A percentile compares a stretch with the other conserved stretches of the same genome.
phyloP scores from a whole-genome alignment of 768 basidiomycete species.

The Pulveroboletus sp. region DNA sequence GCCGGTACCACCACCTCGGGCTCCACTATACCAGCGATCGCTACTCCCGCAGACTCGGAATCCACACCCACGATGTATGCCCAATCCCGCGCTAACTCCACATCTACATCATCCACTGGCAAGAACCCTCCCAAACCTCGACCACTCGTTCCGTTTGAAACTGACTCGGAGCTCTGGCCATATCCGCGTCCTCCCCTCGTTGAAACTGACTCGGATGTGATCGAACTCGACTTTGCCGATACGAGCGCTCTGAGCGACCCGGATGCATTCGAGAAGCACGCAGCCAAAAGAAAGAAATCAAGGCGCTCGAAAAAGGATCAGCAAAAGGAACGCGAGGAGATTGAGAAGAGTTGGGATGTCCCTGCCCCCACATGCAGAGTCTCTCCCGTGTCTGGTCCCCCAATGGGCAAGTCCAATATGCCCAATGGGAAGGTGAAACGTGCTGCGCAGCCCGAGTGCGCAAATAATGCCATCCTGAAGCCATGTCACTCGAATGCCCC shows the following conservation, averaged over 20 bases:
- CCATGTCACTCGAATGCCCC: background rate
- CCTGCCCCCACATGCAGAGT: slow-evolving; percentile 29
- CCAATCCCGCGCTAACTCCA: slow-evolving; percentile 6
- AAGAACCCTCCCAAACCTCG: slow-evolving; percentile 29
- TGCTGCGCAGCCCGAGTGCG: slow-evolving; percentile 2
- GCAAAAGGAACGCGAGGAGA: slow-evolving; percentile 40
- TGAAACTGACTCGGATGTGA: slow-evolving; percentile 49
- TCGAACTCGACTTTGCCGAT: slow-evolving; percentile 73
- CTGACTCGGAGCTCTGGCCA: slow-evolving; percentile 69
- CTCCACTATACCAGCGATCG: slow-evolving; percentile 1
- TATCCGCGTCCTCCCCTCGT: slow-evolving; percentile 49
- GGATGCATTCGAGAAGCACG: slow-evolving; percentile 43
- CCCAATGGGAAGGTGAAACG: slow-evolving; percentile 26
- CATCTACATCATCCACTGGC: slow-evolving; percentile 8
- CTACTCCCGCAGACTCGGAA: slow-evolving; percentile 2
- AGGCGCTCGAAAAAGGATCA: slow-evolving; percentile 32
- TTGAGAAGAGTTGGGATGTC: slow-evolving; percentile 62
- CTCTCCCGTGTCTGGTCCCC: slow-evolving; percentile 11
- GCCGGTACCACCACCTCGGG: background rate
- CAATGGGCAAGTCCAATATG: slow-evolving; percentile 15
- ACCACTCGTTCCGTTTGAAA: slow-evolving; percentile 54
- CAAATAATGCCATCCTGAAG: slow-evolving; percentile 3
- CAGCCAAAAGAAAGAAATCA: slow-evolving; percentile 22
- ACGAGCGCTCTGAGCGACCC: slow-evolving; percentile 69
- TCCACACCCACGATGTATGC: slow-evolving; percentile 12